Evolutionary conservation across 1,139 yeast species (phyloP), one percentile per base, ranked within the genome.

Genomic region (Kurtzmaniella quercitrusa): DNA sequence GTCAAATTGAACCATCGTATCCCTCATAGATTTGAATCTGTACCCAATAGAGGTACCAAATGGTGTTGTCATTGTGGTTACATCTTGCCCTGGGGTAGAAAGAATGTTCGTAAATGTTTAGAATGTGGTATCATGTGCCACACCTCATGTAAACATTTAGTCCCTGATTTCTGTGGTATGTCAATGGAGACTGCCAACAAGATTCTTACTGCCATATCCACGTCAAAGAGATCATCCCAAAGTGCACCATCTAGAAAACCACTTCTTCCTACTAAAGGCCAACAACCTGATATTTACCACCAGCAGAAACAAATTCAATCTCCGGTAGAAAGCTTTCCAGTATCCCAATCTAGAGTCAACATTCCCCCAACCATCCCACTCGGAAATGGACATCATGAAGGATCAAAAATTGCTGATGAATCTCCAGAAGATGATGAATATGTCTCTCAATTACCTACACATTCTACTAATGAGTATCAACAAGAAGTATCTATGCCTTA

Each of bases 31-130:
- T 91, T 91, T 62, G 96, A 88, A 52, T 91, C 94, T 19, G 79
- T 83, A 25, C 79, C 95, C 17, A 93, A 93, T 60, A 85, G 91
- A 68, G 95, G 97, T 55, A 95, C 98, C 5, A 91, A 91, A 59
- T 93, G 98, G 98, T 93, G 98, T 66, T 93, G 98, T 57, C 98
- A 93, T 60, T 93, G 98, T 75, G 98, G 98, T 48, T 90, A 89
- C 60, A 82, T 93, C 44, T 73, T 93, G 51, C 98, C 98, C 5
- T 84, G 96, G 84, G 96, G 98, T 45, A 82, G 84, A 57, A 90
- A 89, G 65, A 90, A 87, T 58, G 95, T 90, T n/a, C 79, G 96
- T 43, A 93, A 90, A 62, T 93, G 98, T 74, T 72, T 85, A 8
- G 98, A 93, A 58, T 93, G 98, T 79, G 95, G 95, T 37, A 81